Evolutionary conservation across 257 asterid species (phyloP), one percentile per base, ranked within the genome.

Genomic region (Cordia subcordata): DNA sequence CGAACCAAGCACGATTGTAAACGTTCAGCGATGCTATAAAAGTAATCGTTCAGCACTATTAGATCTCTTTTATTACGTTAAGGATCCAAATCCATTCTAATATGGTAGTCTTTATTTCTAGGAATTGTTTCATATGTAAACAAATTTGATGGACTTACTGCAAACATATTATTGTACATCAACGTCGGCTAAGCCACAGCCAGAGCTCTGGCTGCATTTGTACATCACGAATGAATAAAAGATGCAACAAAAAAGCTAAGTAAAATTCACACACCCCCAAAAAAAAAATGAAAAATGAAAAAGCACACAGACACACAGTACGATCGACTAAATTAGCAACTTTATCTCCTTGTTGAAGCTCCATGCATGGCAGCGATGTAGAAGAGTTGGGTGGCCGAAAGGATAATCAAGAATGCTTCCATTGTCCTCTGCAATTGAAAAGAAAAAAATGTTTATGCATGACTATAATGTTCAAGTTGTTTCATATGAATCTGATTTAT

Each of bases 321-420:
- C 49, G 8, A 37, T 6, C 39, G 27, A 15, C n/a, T n/a, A n/a
- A n/a, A n/a, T n/a, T n/a, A n/a, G n/a, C n/a, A n/a, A n/a, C n/a
- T 27, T 51, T 80, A 56, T 82, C 83, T 77, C 64, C 78, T 67
- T 46, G 85, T 50, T 20, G 87, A 60, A 72, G 85, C 88, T 55
- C 84, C 90, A 51, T 85, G 84, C 39, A 89, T 83, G 39, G 79
- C 94, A 61, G 77, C 89, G 19, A 93, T 78, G 73, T 93, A 89
- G 5, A 83, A 13, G 42, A 83, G 73, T 62, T 93, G 99, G 23
- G 99, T 86, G 19, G 76, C 87, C 0, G 95, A 70, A 16, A 93
- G 82, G 61, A 89, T 89, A 13, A 89, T 89, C 21, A 85, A 55
- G 82, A 93, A 93, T 39, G 94, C 99, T 79, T 93, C 99, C 95